Conservation (phyloP, 768 basidiomycete genomes). For the Chalciporus chontae region DNA sequence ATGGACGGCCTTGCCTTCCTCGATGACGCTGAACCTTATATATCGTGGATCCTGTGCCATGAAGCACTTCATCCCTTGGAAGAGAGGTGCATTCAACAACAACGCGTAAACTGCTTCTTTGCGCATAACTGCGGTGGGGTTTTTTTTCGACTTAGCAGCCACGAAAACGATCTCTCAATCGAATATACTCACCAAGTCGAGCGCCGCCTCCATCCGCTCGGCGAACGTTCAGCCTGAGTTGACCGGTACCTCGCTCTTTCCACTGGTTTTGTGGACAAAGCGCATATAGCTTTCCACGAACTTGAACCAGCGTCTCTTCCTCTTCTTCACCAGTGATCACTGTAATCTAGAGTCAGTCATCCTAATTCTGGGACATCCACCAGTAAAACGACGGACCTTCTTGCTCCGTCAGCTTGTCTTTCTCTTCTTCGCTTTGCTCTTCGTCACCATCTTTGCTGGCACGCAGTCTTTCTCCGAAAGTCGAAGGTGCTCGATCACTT, state of each 20-base stretch:
- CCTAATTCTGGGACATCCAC: not conserved
- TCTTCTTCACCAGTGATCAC: conserved; percentile 81
- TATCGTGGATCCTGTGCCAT: conserved; percentile 78
- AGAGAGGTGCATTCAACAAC: conserved; percentile 70
- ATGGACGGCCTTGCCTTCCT: conserved; percentile 55
- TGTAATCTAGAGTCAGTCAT: conserved; percentile 24
- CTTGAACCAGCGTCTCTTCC: conserved; percentile 72
- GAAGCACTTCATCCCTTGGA: conserved; percentile 72
- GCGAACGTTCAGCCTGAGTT: conserved; percentile 65
- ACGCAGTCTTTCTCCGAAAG: conserved; percentile 66
- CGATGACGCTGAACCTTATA: conserved; percentile 70
- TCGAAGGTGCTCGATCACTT: conserved; percentile 32
- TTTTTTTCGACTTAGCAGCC: conserved; percentile 7
- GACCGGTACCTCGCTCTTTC: conserved; percentile 77
- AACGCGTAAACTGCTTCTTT: conserved; percentile 80
- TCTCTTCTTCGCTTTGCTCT: conserved; percentile 41
- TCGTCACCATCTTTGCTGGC: conserved; percentile 60
- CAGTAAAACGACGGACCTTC: conserved; percentile 45
- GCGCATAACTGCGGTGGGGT: conserved; percentile 61
- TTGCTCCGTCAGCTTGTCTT: conserved; percentile 56
- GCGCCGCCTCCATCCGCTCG: conserved; percentile 63
- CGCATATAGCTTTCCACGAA: conserved; percentile 71
- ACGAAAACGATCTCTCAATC: not conserved
- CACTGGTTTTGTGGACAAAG: conserved; percentile 58
- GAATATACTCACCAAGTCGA: conserved; percentile 49